phyloP scores from a whole-genome alignment of 768 basidiomycete genomes.

The Rubroboletus pulcherrimus region DNA sequence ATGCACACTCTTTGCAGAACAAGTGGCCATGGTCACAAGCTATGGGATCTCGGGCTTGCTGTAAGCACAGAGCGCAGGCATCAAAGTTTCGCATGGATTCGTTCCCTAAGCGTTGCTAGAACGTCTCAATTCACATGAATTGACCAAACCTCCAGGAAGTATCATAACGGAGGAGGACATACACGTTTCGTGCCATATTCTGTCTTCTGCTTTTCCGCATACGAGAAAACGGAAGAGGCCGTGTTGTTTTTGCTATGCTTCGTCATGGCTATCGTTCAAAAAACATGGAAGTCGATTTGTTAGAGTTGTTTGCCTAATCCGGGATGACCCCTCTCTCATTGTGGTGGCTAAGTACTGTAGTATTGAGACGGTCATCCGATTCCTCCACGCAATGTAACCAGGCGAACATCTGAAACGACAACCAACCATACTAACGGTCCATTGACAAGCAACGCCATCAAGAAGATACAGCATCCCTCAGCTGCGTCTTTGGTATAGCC shows the following conservation, averaged over 20 bases:
- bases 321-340: background rate
- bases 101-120: conserved; percentile 53
- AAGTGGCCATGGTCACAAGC: conserved; percentile 84
- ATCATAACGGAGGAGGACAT: conserved; percentile 19
- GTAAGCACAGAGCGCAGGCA: conserved; percentile 85
- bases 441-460: background rate
- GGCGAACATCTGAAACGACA: background rate
- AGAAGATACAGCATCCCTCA: conserved; percentile 29
- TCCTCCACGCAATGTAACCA: background rate
- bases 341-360: no score
- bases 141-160: background rate
- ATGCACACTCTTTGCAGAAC: conserved; percentile 94
- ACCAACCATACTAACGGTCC: background rate
- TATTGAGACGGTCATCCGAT: no score
- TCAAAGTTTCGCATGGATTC: conserved; percentile 93
- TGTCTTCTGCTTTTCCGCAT: conserved; percentile 78
- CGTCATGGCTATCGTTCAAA: conserved; percentile 48
- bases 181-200: conserved; percentile 82
- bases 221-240: conserved; percentile 84
- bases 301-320: background rate
- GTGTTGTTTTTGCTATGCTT: conserved; percentile 92
- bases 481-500: conserved; percentile 56
- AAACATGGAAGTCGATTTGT: background rate
- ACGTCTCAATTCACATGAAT: conserved; percentile 5
- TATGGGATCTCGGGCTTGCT: conserved; percentile 78